Evolutionary conservation across 1,139 yeast species (phyloP), one percentile per base, ranked within the genome.

Genomic region (Debaryomycetaceae sp.): DNA sequence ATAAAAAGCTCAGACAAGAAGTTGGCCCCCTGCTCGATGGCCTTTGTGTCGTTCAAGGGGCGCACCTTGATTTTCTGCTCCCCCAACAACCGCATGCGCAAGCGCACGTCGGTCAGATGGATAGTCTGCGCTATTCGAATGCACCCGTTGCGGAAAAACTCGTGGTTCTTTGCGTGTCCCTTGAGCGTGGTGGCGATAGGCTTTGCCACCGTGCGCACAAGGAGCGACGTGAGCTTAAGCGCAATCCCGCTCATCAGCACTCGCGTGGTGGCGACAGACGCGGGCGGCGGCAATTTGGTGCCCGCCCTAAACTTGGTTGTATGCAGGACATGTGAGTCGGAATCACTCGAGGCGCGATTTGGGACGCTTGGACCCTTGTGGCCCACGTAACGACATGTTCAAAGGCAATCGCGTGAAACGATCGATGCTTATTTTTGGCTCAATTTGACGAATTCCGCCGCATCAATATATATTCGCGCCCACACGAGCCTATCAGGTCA

Each of bases 11-110:
- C 95, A 24, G 91, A 80, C 5, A 86, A 57, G 48, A 85, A 77
- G 29, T 72, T 81, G 28, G 95, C 94, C 2, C 95, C 95, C 35
- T 70, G 76, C 39, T 86, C 94, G 27, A 86, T 75, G 26, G 96
- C 96, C 48, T 78, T 80, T 16, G 80, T 78, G 43, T 86, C 95
- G 49, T 84, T 86, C 46, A 86, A 66, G 0, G 95, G 95, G 28
- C 95, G 66, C 8, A 85, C 71, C 42, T 70, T 75, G 38, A 63
- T 65, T 31, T 66, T 68, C 26, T 64, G 61, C 38, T 75, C 79
- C 6, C 91, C 85, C 36, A 81, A 56, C 27, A 85, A 65, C 25
- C 75, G 65, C 74, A 77, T 70, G 30, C 88, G 70, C 40, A 84
- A 57, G 28, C 58, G 57, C 33, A 78, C 65, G 48, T 86, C 95